Conservation (phyloP, 257 asterid genomes). For the Scutellaria baicalensis region DNA sequence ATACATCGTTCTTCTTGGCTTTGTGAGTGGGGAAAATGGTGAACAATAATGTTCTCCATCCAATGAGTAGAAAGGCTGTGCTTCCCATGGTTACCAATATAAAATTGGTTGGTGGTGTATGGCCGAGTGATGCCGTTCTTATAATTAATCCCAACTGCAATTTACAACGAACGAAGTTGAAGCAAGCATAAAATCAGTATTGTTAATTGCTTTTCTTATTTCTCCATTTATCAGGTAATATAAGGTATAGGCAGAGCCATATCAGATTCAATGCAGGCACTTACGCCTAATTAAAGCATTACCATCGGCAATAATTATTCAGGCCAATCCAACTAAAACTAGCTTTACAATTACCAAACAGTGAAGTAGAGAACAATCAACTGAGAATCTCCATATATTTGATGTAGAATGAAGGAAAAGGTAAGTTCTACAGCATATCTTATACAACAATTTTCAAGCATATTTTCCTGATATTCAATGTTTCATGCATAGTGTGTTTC, state of each 20-base stretch:
- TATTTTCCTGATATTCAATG: not conserved
- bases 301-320: not conserved
- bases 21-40: constrained; percentile 41
- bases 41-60: constrained; percentile 69
- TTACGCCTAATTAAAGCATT: not conserved
- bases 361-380: not conserved
- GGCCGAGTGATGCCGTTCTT: constrained; percentile 58
- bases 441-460: not conserved
- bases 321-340: not conserved
- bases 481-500: not conserved
- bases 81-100: constrained; percentile 81
- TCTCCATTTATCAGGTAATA: no score
- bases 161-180: not conserved
- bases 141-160: constrained; percentile 69
- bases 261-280: not conserved
- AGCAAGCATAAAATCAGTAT: not conserved
- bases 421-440: constrained; percentile 1
- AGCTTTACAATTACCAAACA: not conserved
- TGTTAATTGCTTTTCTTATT: no score
- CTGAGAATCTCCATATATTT: not conserved
- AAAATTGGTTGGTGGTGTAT: constrained; percentile 62
- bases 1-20: constrained; percentile 50
- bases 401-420: not conserved
- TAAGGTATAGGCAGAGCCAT: not conserved
- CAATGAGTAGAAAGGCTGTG: constrained; percentile 73